Percentiles rank a stretch among this genome's conserved stretches.
These are phyloP conservation scores for Wickerhamomyces alni DNA, from an alignment of 805 yeast species.

Conservation along the genomic window DNA sequence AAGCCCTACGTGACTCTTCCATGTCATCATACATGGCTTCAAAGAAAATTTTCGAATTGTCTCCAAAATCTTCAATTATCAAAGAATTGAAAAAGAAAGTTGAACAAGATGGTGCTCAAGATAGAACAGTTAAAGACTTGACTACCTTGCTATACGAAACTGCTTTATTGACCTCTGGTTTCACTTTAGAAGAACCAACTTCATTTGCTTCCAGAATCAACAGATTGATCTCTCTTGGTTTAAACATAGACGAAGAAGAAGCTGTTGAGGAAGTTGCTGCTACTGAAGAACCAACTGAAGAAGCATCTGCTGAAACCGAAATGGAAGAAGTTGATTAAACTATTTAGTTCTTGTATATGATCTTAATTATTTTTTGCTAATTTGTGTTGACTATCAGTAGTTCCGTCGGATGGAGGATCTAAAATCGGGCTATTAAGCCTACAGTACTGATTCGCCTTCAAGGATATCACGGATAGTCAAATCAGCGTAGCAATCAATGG, in stretches of 20 bases:
- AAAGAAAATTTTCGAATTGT: slow-evolving; percentile 97
- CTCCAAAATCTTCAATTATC: slow-evolving; percentile 94
- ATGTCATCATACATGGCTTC: slow-evolving; percentile 99
- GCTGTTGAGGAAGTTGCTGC: slow-evolving; percentile 47
- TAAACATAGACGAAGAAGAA: slow-evolving; percentile 92
- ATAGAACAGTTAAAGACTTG: slow-evolving; percentile 96
- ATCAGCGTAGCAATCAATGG: no score
- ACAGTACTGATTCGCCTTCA: no score
- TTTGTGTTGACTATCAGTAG: no score
- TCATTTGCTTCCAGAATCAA: slow-evolving; percentile 96
- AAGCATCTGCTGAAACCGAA: slow-evolving; percentile 75
- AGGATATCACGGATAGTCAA: no score
- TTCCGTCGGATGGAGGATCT: no score
- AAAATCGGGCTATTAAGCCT: no score
- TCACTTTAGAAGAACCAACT: slow-evolving; percentile 97
- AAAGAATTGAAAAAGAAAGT: slow-evolving; percentile 95
- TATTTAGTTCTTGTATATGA: neutral
- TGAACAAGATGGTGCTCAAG: slow-evolving; percentile 95
- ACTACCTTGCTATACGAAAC: slow-evolving; percentile 96
- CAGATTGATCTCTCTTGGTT: slow-evolving; percentile 96
- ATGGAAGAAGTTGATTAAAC: slow-evolving; percentile 98
- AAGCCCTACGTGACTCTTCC: slow-evolving; percentile 96
- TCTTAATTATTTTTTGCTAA: neutral
- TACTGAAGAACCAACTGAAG: slow-evolving; percentile 43
- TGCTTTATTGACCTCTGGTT: slow-evolving; percentile 97